These are phyloP conservation scores for Halenospora varia DNA, from an alignment of 495 filamentous ascomycete species.

Conservation along the genomic window DNA sequence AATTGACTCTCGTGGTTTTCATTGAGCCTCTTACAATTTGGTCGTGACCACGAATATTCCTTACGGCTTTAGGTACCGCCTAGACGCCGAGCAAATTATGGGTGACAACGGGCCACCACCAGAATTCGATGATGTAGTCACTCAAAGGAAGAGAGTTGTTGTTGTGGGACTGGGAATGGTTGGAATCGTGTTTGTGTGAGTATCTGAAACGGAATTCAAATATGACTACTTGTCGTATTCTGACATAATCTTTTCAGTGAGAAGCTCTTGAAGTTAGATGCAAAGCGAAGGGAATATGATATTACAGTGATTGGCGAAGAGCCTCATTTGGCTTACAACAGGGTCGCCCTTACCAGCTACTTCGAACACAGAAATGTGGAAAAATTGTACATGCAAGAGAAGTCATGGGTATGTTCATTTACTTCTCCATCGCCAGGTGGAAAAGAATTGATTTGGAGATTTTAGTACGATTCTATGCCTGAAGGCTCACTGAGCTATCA, in stretches of 20 bases:
- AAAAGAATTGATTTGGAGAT: no score
- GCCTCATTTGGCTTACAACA: slow-evolving; percentile 87
- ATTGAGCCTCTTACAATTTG: background rate
- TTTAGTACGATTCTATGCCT: slow-evolving; percentile 25
- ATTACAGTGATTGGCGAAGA: slow-evolving; percentile 93
- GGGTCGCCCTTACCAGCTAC: slow-evolving; percentile 88
- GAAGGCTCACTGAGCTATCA: slow-evolving; percentile 62
- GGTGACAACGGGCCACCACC: background rate
- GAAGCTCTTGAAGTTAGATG: slow-evolving; percentile 85
- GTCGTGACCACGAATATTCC: background rate
- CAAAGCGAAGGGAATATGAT: slow-evolving; percentile 71
- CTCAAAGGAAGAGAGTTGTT: slow-evolving; percentile 62
- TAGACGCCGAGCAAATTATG: background rate
- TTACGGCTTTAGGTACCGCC: background rate
- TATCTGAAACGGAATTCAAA: background rate
- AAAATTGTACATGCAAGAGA: slow-evolving; percentile 83
- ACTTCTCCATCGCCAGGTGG: slow-evolving; percentile 22
- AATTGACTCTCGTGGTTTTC: no score
- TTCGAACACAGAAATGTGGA: slow-evolving; percentile 89
- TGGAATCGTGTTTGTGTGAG: slow-evolving; percentile 88
- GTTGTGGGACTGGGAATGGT: slow-evolving; percentile 96
- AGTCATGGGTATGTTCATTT: slow-evolving; percentile 59
- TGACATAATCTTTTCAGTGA: slow-evolving; percentile 48
- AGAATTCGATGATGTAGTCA: background rate
- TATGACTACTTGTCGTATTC: slow-evolving; percentile 37